A percentile compares a stretch with the other conserved stretches of the same genome.
Conservation (phyloP, 495 filamentous ascomycete genomes). For the Penicillium dipodomyicola region DNA sequence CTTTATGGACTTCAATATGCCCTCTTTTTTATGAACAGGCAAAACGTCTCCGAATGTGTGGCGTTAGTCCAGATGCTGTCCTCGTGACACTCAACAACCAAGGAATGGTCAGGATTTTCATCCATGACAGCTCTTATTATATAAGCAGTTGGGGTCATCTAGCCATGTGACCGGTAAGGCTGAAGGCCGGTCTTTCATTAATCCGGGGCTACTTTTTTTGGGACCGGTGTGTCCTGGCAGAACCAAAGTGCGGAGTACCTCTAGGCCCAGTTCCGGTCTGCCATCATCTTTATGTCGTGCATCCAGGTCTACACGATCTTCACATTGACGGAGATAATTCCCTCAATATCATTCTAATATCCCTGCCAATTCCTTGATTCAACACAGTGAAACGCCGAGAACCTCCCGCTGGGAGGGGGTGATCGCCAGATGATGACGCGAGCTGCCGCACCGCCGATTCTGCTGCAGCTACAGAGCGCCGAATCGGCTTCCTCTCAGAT, state of each 20-base stretch:
- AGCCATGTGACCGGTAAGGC: neutral
- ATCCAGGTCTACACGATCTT: neutral
- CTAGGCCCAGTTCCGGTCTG: conserved; percentile 7
- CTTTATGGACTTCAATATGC: too few relatives aligned
- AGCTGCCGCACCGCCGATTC: conserved; percentile 50
- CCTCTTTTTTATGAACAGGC: neutral
- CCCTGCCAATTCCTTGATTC: neutral
- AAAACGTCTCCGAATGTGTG: neutral
- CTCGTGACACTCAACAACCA: neutral
- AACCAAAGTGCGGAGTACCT: conserved; percentile 11
- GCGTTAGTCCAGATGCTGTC: neutral
- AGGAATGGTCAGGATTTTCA: too few relatives aligned
- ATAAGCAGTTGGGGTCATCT: neutral
- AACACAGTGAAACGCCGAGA: neutral
- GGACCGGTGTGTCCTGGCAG: neutral
- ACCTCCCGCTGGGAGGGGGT: conserved; percentile 32
- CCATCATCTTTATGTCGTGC: neutral
- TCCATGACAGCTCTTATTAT: neutral
- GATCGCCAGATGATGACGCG: conserved; percentile 47
- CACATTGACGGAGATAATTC: neutral
- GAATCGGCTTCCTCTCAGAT: conserved; percentile 61
- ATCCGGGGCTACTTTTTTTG: neutral
- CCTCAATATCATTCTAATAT: neutral
- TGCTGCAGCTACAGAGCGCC: conserved; percentile 61
- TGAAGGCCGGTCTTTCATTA: neutral